Evolutionary conservation across 192 early-diverging fungal genomes (phyloP), one percentile per base, ranked within the genome.

Genomic region (Rhizophlyctis rosea): DNA sequence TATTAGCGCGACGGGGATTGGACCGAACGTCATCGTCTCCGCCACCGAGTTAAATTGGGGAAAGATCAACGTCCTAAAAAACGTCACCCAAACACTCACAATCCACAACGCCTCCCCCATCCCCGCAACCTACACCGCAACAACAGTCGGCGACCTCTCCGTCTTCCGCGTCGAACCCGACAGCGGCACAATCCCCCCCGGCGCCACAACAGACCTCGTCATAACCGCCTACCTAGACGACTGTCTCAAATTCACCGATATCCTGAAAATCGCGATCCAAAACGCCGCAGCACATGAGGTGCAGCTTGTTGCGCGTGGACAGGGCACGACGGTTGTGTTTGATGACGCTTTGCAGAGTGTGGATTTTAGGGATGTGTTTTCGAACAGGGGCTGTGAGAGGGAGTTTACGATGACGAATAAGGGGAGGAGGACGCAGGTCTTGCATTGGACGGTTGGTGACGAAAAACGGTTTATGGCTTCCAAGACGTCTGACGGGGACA

Each of bases 211-310:
- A 18, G 52, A 35, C 11, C 57, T 86, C 29, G 58, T 27, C 2
- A 71, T 84, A 2, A 76, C 76, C 1, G 83, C 84, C 0, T 77
- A 57, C 47, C 59, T 86, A 14, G 78, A 86, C 59, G 84, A 86
- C 64, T 64, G 55, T 13, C 53, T 82, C 39, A 81, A 81, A 49
- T 86, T 86, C 52, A 86, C 78, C 3, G 83, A 82, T 53, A 79
- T 83, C 23, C 50, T 86, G 2, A 79, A 78, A 60, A 62, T 86
- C 9, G 29, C 52, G 9, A 64, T 80, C 30, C 64, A 65, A 30
- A 69, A 65, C 2, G 68, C 65, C 34, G 68, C 69, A 11, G 50
- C 73, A 5, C 68, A 79, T 48, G 78, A 86, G 57, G 70, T 86
- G 0, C 66, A 83, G 44, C 74, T 86, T 25, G 65, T 72, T 33